Evolutionary conservation across 306 rosid genomes (phyloP), one percentile per base, ranked within the genome.

Genomic region (Citrullus colocynthis): DNA sequence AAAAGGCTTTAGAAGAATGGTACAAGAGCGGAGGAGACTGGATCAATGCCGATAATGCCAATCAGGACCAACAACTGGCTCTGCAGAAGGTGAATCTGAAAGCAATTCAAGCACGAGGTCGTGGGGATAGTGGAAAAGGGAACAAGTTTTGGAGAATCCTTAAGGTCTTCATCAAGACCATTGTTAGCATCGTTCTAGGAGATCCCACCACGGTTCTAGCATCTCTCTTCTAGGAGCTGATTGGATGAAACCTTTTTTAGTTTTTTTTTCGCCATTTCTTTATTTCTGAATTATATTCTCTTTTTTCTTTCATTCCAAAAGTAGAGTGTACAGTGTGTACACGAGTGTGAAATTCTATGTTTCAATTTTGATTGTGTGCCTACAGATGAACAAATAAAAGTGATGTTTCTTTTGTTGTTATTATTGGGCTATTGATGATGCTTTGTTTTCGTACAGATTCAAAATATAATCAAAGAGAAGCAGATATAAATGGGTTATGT

Each of bases 11-110:
- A 36, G 57, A 81, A 4, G 74, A 34, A 15, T 81, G 76, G 62
- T 44, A 42, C 24, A 34, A 37, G 24, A 48, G 24, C 15, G 21
- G 44, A 32, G 65, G 9, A 11, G 54, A n/a, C 30, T 39, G 34
- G 65, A 56, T 10, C 18, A 41, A 6, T 3, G 52, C 2, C 34
- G 36, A 24, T 12, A 60, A 32, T 48, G 6, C 20, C 5, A 3
- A 61, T 2, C 41, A 28, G 41, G n/a, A 61, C 41, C 16, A 51
- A 10, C 2, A 28, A 39, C 32, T 76, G 62, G 42, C 14, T 57
- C 16, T 81, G 4, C 61, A 76, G 72, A 81, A 66, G 24, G 52
- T 81, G 65, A 54, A 65, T 71, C 54, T 71, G 70, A 58, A 52
- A 15, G 66, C 49, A 20, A 58, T 74, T 13, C 54, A 61, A 60